Conservation (phyloP, 192 early-diverging fungal genomes). For the Radiomyces spectabilis region DNA sequence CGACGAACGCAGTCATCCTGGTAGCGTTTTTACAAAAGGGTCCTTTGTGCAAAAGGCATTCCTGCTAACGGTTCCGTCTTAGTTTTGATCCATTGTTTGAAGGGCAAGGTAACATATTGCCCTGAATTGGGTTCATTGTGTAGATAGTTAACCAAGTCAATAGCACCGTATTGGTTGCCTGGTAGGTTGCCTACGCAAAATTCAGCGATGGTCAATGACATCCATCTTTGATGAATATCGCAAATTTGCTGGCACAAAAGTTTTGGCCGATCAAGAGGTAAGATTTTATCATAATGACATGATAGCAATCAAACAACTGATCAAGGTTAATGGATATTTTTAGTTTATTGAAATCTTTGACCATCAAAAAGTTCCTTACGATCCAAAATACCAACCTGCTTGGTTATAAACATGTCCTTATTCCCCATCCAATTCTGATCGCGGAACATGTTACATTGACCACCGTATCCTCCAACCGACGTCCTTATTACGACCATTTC, state of each 20-base stretch:
- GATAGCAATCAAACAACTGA: too few species aligned
- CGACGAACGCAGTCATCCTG: slow-evolving; percentile 43
- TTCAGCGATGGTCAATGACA: slow-evolving; percentile 94
- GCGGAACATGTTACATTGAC: not conserved
- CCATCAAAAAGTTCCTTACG: slow-evolving; percentile 36
- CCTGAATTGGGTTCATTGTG: too few species aligned
- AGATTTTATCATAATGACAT: not conserved
- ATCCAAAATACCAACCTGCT: slow-evolving; percentile 34
- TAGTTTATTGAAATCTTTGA: slow-evolving; percentile 53
- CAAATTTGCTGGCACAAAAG: slow-evolving; percentile 85
- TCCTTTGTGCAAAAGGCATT: too few species aligned
- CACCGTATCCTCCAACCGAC: not conserved
- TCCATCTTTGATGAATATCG: slow-evolving; percentile 97
- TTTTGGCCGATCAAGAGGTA: slow-evolving; percentile 88
- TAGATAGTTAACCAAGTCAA: too few species aligned
- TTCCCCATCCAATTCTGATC: not conserved
- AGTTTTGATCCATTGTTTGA: slow-evolving; percentile 88
- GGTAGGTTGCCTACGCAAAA: slow-evolving; percentile 87
- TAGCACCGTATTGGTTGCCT: slow-evolving; percentile 90
- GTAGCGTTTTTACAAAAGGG: slow-evolving; percentile 3
- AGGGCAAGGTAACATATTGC: slow-evolving; percentile 88
- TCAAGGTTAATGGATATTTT: too few species aligned
- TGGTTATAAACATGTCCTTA: slow-evolving; percentile 29
- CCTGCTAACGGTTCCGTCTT: too few species aligned
- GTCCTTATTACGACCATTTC: not conserved